A percentile compares a stretch with the other conserved stretches of the same genome.
Conservation (phyloP, 108 stramenopile genomes). For the Skeletonema potamos region DNA sequence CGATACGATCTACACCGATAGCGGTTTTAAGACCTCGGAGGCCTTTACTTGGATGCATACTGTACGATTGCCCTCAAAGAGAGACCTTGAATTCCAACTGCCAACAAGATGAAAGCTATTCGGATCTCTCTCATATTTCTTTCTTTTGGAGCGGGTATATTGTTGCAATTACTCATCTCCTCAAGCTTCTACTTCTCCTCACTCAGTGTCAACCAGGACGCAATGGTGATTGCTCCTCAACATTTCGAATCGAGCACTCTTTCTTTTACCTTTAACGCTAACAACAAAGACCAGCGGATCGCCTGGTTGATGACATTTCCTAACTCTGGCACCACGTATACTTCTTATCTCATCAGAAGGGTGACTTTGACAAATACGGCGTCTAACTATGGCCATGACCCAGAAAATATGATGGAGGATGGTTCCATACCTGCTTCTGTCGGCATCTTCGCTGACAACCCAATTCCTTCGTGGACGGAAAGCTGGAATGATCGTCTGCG, state of each 20-base stretch:
- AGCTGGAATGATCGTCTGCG: not conserved
- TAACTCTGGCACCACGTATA: slow-evolving; percentile 24
- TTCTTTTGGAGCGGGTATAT: not conserved
- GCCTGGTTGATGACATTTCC: slow-evolving; percentile 26
- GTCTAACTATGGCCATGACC: slow-evolving; percentile 9
- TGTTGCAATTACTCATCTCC: not conserved
- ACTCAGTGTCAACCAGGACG: not conserved
- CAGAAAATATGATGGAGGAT: no score
- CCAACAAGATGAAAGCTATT: not conserved
- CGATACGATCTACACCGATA: no score
- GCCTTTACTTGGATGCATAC: no score
- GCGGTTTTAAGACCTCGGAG: no score
- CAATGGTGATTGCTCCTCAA: not conserved
- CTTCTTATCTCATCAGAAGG: not conserved
- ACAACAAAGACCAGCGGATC: not conserved
- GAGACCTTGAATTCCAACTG: no score
- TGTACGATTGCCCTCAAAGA: no score
- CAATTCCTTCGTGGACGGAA: slow-evolving; percentile 18
- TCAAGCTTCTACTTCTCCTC: not conserved
- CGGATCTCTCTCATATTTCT: not conserved
- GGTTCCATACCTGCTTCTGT: not conserved
- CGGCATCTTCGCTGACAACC: slow-evolving; percentile 10
- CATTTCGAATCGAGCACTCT: not conserved
- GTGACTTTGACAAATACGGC: not conserved
- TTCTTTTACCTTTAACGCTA: not conserved